Base-by-base conservation (phyloP, 2,329 filamentous ascomycete species). In the Penicillium sp. region DNA sequence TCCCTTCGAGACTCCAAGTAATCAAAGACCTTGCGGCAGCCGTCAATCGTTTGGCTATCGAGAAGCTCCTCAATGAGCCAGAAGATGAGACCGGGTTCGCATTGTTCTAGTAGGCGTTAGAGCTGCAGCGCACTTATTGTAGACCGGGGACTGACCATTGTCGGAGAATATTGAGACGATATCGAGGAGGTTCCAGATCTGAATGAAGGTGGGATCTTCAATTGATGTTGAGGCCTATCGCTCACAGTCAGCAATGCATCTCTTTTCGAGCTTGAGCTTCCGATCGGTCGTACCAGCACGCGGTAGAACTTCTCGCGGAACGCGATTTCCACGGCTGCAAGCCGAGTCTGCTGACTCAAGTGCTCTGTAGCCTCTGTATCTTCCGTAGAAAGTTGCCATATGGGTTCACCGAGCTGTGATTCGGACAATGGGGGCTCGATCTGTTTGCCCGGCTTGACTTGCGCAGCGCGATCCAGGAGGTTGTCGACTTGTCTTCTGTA, bases 1-100 rank as follows among this genome's bases (percentile, higher is more conserved):
- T 97, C 92, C 67, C 94, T 85, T 55, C 95, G 85, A 21, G 94
- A 97, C 72, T 99, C 95, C 42, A 99, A 83, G 67, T 92, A 99
- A 69, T 96, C 92, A 70, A 99, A 97, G 13, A 97, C 89, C 57
- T 85, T 90, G 56, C 92, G 87, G 70, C 94, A 99, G 31, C 91
- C 92, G 22, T 91, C 84, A 40, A 97, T 96, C 0, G 92, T 96
- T 72, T 99, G 93, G 67, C 92, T 96, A 72, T 99, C 95, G 24
- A 99, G 82, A 1, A 99, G 83, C 74, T 97, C 94, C 71, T 99
- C 94, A 18, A 97, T 86, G 14, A 99, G 84, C 83, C 90, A 92
- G 67, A 96, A 92, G 7, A 94, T 82, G 8, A 99, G 80, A 16
- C 89, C 89, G 0, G 91, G 86, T 60, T 96, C 92, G 63, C 84